phyloP scores from a whole-genome alignment of 805 yeast genomes.

The Pachysolen tannophilus region DNA sequence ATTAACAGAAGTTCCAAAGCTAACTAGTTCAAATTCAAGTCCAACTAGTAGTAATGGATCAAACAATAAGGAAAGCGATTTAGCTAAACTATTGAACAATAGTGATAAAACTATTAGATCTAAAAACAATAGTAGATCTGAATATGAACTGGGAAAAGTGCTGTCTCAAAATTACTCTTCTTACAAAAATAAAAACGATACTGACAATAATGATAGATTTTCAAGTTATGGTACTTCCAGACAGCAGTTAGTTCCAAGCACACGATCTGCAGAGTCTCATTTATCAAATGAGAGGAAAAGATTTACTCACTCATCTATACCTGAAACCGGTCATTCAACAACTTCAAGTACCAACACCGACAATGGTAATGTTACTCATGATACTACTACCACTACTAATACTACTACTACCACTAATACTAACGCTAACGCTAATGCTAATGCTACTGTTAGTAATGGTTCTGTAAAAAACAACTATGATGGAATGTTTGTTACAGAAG shows the following conservation, averaged over 20 bases:
- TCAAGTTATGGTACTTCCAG: conserved; percentile 6
- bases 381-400: neutral
- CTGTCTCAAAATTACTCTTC: conserved; percentile 7
- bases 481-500: conserved; percentile 25
- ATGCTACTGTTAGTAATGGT: neutral
- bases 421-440: conserved; percentile 1
- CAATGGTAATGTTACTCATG: conserved; percentile 9
- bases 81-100: conserved; percentile 35
- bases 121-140: conserved; percentile 3
- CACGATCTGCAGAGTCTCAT: no score
- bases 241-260: conserved; percentile 3
- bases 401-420: neutral
- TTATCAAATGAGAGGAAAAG: neutral
- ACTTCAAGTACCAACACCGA: neutral
- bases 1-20: conserved; percentile 59
- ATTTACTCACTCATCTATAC: neutral
- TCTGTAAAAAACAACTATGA: conserved; percentile 1
- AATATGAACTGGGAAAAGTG: conserved; percentile 11
- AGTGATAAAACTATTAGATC: conserved; percentile 7
- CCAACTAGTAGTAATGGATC: conserved; percentile 22
- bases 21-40: conserved; percentile 49
- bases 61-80: conserved; percentile 30
- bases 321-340: neutral
- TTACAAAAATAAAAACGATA: neutral
- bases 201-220: conserved; percentile 7